Evolutionary conservation across 2,329 filamentous ascomycete genomes (phyloP).

Genomic region (Aureobasidium sp.): DNA sequence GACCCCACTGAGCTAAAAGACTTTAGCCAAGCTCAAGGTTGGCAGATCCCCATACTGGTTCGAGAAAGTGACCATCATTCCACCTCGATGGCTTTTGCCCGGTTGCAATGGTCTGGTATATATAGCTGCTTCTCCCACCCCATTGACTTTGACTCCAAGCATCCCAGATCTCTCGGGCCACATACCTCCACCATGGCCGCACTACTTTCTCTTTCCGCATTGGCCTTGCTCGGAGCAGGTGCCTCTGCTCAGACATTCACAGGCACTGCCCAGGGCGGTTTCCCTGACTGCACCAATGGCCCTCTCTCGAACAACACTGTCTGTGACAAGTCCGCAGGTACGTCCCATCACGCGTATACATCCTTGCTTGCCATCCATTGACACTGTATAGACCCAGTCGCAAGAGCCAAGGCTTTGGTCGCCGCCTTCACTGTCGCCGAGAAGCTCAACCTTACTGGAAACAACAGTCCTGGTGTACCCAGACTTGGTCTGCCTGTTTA

Average conservation of each 20-base stretch:
- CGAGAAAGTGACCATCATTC: background rate
- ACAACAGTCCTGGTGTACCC: slow-evolving; percentile 44
- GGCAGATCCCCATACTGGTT: slow-evolving; percentile 5
- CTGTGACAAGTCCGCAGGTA: slow-evolving; percentile 40
- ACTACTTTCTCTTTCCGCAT: slow-evolving; percentile 6
- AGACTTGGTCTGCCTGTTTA: slow-evolving; percentile 53
- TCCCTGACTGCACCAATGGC: slow-evolving; percentile 46
- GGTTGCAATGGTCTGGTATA: background rate
- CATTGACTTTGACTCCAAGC: background rate
- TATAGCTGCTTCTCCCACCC: slow-evolving; percentile 6
- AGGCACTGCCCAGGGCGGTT: slow-evolving; percentile 22
- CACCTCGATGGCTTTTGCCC: background rate
- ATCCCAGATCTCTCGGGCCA: background rate
- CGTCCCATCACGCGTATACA: slow-evolving; percentile 15
- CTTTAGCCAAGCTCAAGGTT: slow-evolving; percentile 15
- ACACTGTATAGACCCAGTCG: slow-evolving; percentile 23
- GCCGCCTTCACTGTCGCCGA: slow-evolving; percentile 46
- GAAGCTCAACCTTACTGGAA: slow-evolving; percentile 49
- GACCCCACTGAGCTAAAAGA: slow-evolving; percentile 9
- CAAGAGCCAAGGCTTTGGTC: slow-evolving; percentile 43
- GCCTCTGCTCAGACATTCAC: slow-evolving; percentile 5
- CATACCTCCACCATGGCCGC: slow-evolving; percentile 7
- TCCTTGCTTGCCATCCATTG: background rate
- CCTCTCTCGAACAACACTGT: slow-evolving; percentile 44
- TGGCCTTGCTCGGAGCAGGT: slow-evolving; percentile 11